Evolutionary conservation across 768 basidiomycete genomes (phyloP).

Genomic region (Naganishia kalamii): DNA sequence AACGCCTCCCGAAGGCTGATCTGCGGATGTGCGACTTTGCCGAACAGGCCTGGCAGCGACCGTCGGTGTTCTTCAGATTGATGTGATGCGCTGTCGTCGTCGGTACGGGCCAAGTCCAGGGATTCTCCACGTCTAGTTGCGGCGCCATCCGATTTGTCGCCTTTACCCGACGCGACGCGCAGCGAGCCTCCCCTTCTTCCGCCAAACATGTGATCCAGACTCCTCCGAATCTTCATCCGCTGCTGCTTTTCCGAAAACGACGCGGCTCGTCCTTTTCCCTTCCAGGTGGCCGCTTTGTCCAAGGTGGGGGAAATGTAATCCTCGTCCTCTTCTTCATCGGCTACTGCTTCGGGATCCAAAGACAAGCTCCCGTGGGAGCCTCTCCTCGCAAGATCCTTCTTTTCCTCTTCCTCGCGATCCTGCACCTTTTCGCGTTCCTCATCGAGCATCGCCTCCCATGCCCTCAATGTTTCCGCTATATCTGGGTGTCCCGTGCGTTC

Average conservation of each 20-base stretch:
- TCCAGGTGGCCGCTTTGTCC: neutral
- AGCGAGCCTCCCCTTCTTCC: conserved; percentile 3
- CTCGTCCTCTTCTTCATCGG: neutral
- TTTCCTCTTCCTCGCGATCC: conserved; percentile 8
- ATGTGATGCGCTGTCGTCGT: neutral
- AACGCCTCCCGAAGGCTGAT: conserved; percentile 37
- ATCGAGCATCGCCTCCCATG: conserved; percentile 50
- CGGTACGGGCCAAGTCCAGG: neutral
- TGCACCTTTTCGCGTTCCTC: conserved; percentile 19
- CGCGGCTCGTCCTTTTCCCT: conserved; percentile 3
- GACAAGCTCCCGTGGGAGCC: neutral
- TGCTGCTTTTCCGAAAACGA: conserved; percentile 1
- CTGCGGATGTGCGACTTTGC: conserved; percentile 48
- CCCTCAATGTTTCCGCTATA: conserved; percentile 65
- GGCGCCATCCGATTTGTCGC: neutral
- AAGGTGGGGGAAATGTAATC: conserved; percentile 3
- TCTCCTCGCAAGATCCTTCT: neutral
- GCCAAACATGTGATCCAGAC: conserved; percentile 9
- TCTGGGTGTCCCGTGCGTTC: conserved; percentile 71
- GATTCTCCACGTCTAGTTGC: neutral
- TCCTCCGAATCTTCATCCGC: neutral
- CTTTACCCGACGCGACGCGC: neutral
- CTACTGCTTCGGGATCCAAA: neutral
- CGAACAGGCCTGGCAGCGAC: conserved; percentile 49
- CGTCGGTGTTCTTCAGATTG: conserved; percentile 36